phyloP scores from a whole-genome alignment of 768 basidiomycete species.

The Collybia sp. region DNA sequence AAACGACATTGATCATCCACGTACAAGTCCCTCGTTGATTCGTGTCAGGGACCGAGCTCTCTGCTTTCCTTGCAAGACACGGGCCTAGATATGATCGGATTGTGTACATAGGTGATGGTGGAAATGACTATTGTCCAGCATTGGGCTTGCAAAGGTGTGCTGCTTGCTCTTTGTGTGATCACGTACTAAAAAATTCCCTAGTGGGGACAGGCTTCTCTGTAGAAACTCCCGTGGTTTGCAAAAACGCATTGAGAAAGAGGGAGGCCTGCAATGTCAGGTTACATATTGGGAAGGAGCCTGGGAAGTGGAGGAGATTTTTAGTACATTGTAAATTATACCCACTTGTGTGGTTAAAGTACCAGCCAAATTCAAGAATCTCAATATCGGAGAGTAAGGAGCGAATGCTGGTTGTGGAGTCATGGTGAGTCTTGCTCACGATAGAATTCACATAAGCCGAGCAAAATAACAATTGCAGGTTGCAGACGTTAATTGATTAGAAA shows the following conservation, averaged over 20 bases:
- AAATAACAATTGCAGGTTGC: constrained; percentile 10
- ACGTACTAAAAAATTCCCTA: constrained; percentile 19
- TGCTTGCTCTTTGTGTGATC: neutral
- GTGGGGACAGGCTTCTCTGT: constrained; percentile 82
- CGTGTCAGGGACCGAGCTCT: constrained; percentile 81
- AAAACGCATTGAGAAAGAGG: constrained; percentile 72
- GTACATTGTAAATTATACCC: constrained; percentile 25
- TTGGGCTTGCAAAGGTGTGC: constrained; percentile 70
- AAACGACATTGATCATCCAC: neutral
- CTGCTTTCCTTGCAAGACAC: constrained; percentile 66
- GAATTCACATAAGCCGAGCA: constrained; percentile 7
- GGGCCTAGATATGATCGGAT: constrained; percentile 66
- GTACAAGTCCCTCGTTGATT: neutral
- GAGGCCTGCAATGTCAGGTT: constrained; percentile 71
- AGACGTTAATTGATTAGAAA: constrained; percentile 7
- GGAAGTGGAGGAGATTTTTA: constrained; percentile 89
- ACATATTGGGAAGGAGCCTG: constrained; percentile 92
- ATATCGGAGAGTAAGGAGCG: no score
- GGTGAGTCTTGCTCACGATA: constrained; percentile 16
- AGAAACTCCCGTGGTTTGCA: constrained; percentile 76
- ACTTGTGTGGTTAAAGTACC: neutral
- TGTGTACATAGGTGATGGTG: constrained; percentile 90
- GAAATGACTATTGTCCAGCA: constrained; percentile 94
- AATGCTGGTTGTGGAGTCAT: no score
- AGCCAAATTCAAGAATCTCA: no score